These are phyloP conservation scores for Thalassiosira ordinaria DNA, from an alignment of 352 stramenopile genomes.

Conservation along the genomic window DNA sequence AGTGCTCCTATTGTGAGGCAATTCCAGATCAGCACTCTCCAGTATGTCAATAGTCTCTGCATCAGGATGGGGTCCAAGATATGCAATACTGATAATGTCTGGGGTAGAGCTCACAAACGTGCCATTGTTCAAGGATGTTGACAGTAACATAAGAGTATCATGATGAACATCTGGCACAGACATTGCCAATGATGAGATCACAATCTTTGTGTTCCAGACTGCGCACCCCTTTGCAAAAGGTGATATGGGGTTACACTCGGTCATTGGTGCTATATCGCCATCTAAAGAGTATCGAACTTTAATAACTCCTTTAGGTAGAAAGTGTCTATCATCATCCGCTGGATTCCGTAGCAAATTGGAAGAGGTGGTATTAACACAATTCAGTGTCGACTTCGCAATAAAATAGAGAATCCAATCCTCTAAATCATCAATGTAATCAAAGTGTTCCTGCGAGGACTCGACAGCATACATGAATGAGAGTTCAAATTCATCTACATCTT, in stretches of 20 bases:
- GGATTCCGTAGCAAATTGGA: background rate
- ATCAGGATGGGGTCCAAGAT: constrained; percentile 5
- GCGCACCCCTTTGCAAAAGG: background rate
- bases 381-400: background rate
- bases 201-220: background rate
- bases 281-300: background rate
- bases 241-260: background rate
- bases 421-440: constrained; percentile 2
- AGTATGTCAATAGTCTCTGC: background rate
- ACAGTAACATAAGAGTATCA: constrained; percentile 4
- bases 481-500: constrained; percentile 10
- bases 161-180: background rate
- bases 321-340: background rate
- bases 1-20: background rate
- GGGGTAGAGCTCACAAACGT: background rate
- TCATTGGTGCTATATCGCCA: background rate
- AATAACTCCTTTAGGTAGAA: background rate
- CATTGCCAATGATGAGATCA: background rate
- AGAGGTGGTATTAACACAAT: background rate
- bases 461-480: background rate
- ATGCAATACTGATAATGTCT: background rate
- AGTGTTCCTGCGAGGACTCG: background rate
- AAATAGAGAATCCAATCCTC: background rate
- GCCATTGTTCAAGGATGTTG: background rate
- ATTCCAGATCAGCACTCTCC: background rate